A percentile compares a stretch with the other conserved stretches of the same genome.
Evolutionary conservation across 1,284 basidiomycete genomes (phyloP).

Genomic region (Papiliotrema terrestris): DNA sequence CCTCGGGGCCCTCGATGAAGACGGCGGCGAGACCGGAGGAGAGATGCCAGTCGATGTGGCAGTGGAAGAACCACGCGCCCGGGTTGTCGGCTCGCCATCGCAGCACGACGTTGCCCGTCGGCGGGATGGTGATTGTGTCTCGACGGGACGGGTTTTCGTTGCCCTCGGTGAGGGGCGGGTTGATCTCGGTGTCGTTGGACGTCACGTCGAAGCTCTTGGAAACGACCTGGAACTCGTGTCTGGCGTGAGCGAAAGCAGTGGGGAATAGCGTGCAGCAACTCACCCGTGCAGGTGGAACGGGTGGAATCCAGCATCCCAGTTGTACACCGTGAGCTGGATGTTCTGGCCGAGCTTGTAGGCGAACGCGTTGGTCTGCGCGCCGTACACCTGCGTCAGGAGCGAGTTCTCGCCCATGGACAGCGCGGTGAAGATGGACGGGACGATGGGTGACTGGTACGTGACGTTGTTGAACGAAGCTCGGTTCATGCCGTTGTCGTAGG

Average conservation of each 20-base stretch:
- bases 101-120: constrained; percentile 48
- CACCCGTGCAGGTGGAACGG: constrained; percentile 52
- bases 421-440: constrained; percentile 71
- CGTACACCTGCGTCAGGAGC: constrained; percentile 67
- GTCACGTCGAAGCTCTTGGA: constrained; percentile 67
- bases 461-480: constrained; percentile 42
- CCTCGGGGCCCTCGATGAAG: constrained; percentile 48
- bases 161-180: constrained; percentile 72
- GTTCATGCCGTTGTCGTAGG: constrained; percentile 50
- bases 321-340: constrained; percentile 75
- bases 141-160: constrained; percentile 80
- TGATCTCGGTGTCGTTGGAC: constrained; percentile 70
- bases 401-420: constrained; percentile 73
- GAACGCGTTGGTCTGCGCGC: constrained; percentile 63
- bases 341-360: constrained; percentile 71
- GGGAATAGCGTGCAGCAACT: neutral
- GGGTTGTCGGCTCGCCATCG: constrained; percentile 55
- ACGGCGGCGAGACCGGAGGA: constrained; percentile 49
- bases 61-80: constrained; percentile 54
- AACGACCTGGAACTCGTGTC: constrained; percentile 77
- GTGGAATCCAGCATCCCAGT: constrained; percentile 59
- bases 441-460: constrained; percentile 53
- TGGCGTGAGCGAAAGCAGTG: constrained; percentile 32
- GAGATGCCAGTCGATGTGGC: constrained; percentile 31
- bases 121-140: constrained; percentile 57